Evolutionary conservation across 2,329 filamentous ascomycete species (phyloP), one percentile per base, ranked within the genome.

Genomic region (Ambrosiella beaveri): DNA sequence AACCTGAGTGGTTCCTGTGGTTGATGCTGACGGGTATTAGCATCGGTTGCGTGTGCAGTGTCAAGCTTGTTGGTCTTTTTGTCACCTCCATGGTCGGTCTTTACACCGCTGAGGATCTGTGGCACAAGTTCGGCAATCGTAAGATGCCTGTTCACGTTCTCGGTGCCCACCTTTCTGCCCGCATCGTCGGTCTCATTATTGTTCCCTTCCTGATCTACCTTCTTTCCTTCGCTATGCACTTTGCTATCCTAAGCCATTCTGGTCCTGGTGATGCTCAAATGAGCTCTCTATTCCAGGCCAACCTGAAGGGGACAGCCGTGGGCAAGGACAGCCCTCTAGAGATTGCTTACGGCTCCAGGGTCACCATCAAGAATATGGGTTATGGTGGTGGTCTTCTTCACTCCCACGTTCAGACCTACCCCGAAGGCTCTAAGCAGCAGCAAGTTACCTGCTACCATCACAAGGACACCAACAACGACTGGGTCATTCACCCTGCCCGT

Each of bases 391-490:
- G 93, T 69, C 81, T 98, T 40, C 82, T 97, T 51, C 91, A 97
- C 73, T 96, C 90, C 47, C 93, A 97, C 75, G 81, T 96, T 62
- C 91, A 97, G 72, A 96, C 89, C 7, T 97, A 88, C 69, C 91
- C 91, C 0, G 90, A 96, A 68, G 93, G 91, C 38, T 97, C 93
- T 41, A 74, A 74, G 56, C 93, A 98, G 72, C 94, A 98, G 71
- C 93, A 98, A 70, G 84, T 98, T 62, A 98, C 93, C 62, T 98
- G 94, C 76, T 98, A 98, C 73, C 93, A 98, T 73, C 93, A 98
- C 77, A 98, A 98, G 71, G 93, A 98, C 75, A 79, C 91, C 69
- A 98, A 98, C 80, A 98, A 98, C 70, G 93, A 98, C 70, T 98
- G 93, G 93, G 95, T 94, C 73, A 90, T 98, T 72, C 96, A 96